Percentiles rank a stretch among this genome's conserved stretches.
These are phyloP conservation scores for Backusella circina DNA, from an alignment of 192 early-diverging fungal species.

Conservation along the genomic window DNA sequence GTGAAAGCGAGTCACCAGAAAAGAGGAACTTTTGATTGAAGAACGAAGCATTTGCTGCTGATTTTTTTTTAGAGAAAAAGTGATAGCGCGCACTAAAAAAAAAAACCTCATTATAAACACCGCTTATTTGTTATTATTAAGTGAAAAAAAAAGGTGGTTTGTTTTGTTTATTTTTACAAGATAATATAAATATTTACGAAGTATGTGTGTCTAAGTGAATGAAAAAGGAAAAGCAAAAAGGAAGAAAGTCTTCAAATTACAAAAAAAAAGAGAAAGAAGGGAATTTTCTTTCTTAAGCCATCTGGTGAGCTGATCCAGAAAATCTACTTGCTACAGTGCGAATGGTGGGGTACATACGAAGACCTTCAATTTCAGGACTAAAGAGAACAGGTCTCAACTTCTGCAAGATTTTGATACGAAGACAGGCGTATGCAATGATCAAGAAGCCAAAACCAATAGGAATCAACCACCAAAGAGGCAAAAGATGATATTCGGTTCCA, in stretches of 20 bases:
- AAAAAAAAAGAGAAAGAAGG: neutral
- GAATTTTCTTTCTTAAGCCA: neutral
- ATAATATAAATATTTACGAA: neutral
- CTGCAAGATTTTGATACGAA: conserved; percentile 62
- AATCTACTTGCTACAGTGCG: conserved; percentile 18
- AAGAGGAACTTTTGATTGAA: neutral
- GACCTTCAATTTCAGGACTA: conserved; percentile 76
- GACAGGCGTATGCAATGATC: conserved; percentile 70
- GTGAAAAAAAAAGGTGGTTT: neutral
- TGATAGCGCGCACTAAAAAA: neutral
- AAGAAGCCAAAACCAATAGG: conserved; percentile 80
- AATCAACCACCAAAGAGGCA: conserved; percentile 79
- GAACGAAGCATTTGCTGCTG: neutral
- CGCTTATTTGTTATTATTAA: neutral
- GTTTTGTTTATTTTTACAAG: neutral
- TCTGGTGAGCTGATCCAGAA: neutral
- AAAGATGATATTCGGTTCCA: conserved; percentile 55
- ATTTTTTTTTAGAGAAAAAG: neutral
- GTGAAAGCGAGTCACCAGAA: neutral
- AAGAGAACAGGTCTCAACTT: conserved; percentile 59
- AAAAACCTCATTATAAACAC: neutral
- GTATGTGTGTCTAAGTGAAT: neutral
- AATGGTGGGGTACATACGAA: conserved; percentile 83
- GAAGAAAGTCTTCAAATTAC: neutral
- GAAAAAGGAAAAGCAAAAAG: neutral